Evolutionary conservation across 495 filamentous ascomycete genomes (phyloP).

Genomic region (Aspergillus baeticus): DNA sequence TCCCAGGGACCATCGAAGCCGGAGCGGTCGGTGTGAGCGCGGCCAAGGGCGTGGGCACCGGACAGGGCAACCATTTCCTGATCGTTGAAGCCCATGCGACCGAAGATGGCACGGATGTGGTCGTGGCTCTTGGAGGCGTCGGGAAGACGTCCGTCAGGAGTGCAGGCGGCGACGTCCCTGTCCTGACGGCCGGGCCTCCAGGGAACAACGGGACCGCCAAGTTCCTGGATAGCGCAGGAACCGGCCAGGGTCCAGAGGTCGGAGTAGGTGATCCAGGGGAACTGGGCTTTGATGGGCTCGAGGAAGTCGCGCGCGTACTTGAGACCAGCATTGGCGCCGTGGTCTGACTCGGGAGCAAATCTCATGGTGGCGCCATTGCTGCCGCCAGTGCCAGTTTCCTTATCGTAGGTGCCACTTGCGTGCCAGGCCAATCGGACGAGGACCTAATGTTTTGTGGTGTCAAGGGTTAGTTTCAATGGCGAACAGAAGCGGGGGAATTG

Average conservation of each 20-base stretch:
- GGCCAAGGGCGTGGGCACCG: constrained; percentile 90
- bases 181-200: constrained; percentile 89
- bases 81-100: constrained; percentile 97
- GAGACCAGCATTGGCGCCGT: constrained; percentile 93
- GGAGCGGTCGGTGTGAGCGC: constrained; percentile 85
- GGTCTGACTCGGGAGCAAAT: constrained; percentile 86
- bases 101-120: constrained; percentile 91
- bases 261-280: constrained; percentile 94
- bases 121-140: constrained; percentile 76
- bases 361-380: constrained; percentile 98
- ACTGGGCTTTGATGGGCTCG: constrained; percentile 82
- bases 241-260: constrained; percentile 95
- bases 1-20: constrained; percentile 95
- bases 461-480: constrained; percentile 11
- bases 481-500: not conserved
- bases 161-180: constrained; percentile 79
- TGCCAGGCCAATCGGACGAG: constrained; percentile 86
- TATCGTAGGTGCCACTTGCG: constrained; percentile 85
- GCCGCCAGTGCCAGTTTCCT: constrained; percentile 84
- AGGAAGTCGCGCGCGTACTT: constrained; percentile 87
- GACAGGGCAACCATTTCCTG: constrained; percentile 89
- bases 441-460: constrained; percentile 38
- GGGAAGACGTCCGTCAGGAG: constrained; percentile 93
- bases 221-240: constrained; percentile 88
- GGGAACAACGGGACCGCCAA: constrained; percentile 83